Evolutionary conservation across 495 filamentous ascomycete species (phyloP), one percentile per base, ranked within the genome.

Genomic region (Hypoxylon perforatum): DNA sequence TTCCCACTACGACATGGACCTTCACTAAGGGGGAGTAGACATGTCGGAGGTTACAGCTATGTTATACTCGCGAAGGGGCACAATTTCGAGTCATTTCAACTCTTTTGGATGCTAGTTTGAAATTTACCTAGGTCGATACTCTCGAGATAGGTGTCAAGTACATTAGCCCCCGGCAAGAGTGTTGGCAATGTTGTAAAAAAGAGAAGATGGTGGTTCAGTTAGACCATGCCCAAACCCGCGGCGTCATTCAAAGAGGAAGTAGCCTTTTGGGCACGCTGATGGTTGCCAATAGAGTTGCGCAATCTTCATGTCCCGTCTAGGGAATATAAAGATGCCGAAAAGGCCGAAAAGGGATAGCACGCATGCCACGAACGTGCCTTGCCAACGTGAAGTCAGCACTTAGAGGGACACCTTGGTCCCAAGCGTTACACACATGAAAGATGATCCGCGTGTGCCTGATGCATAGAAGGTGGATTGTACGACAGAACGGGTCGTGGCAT

Each of bases 401-500:
- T 23, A 18, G 41, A 44, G 25, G 41, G 66, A 44, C 55, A 64
- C 46, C 45, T 14, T 33, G 19, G 25, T 52, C 51, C 6, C 12
- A 10, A 47, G 15, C 18, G 21, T 59, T 39, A 56, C 21, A 54
- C 61, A 55, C 28, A 36, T 61, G 22, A 48, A 39, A 19, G 58
- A 54, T 33, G 59, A 58, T 41, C 53, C 54, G 63, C 53, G 42
- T 48, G 65, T 69, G 28, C 65, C 66, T 69, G 61, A 69, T 61
- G 60, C 60, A 61, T 28, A 61, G 61, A 60, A 61, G 60, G 35
- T 23, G 42, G 51, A 18, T 35, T 53, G 66, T 69, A 50, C 66
- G 50, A 69, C 66, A 59, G 66, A 69, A 69, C 66, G 19, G 61
- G 66, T 61, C 56, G 55, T 64, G 66, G 61, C 66, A 69, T 28